Evolutionary conservation across 1,284 basidiomycete genomes (phyloP).

Genomic region (Fomitopsis betulina): DNA sequence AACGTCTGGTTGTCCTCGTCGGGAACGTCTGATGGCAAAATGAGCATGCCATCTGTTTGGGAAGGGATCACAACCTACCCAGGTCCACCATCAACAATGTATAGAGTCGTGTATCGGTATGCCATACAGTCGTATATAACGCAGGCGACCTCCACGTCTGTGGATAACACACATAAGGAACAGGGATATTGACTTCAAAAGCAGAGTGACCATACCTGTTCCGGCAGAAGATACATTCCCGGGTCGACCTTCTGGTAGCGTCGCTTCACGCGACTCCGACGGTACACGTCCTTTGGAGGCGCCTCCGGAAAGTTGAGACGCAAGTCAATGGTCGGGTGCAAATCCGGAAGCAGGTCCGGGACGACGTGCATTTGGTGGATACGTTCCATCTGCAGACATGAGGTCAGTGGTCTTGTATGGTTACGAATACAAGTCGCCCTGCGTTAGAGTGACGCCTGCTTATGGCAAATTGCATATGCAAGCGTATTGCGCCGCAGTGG

Average conservation of each 20-base stretch:
- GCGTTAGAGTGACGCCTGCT: neutral
- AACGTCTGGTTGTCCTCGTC: conserved; percentile 61
- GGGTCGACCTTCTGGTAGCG: conserved; percentile 60
- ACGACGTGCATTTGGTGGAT: conserved; percentile 86
- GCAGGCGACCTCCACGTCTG: conserved; percentile 62
- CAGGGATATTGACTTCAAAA: neutral
- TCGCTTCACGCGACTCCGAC: conserved; percentile 30
- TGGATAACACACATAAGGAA: neutral
- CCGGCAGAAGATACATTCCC: conserved; percentile 60
- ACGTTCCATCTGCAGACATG: conserved; percentile 75
- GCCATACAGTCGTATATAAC: conserved; percentile 73
- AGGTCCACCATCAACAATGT: conserved; percentile 88
- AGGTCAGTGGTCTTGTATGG: neutral
- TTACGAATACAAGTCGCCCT: neutral
- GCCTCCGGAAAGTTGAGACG: conserved; percentile 51
- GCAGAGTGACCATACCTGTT: conserved; percentile 43
- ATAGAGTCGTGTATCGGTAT: conserved; percentile 78
- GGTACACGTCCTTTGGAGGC: conserved; percentile 25
- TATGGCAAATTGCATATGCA: neutral
- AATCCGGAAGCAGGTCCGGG: conserved; percentile 77
- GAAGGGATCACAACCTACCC: conserved; percentile 36
- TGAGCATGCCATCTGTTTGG: neutral
- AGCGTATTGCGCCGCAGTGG: neutral
- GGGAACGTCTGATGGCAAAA: conserved; percentile 61
- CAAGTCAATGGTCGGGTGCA: conserved; percentile 74